A percentile compares a stretch with the other conserved stretches of the same genome.
Evolutionary conservation across 805 yeast species (phyloP).

Genomic region (Pichia cabralensis): DNA sequence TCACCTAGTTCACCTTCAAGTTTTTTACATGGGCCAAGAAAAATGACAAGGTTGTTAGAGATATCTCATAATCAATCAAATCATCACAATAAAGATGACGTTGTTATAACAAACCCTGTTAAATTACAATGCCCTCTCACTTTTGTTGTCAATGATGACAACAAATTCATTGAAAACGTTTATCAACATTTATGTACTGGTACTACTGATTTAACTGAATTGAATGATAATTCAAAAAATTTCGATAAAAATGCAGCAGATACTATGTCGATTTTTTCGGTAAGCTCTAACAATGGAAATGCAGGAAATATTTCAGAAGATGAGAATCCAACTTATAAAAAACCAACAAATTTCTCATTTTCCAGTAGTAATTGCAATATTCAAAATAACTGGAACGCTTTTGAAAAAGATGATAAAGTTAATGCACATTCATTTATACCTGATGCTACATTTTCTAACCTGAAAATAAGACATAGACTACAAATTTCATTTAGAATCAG

Average conservation of each 20-base stretch:
- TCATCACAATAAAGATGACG: constrained; percentile 15
- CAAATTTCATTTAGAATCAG: constrained; percentile 65
- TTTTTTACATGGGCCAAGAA: constrained; percentile 4
- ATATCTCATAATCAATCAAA: not conserved
- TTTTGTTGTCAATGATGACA: constrained; percentile 25
- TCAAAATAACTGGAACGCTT: not conserved
- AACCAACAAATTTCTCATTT: constrained; percentile 12
- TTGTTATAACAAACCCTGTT: constrained; percentile 27
- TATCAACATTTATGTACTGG: constrained; percentile 19
- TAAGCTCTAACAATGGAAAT: constrained; percentile 14
- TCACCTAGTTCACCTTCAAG: not conserved
- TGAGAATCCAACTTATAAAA: constrained; percentile 2
- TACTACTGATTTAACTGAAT: constrained; percentile 16
- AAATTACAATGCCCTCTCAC: constrained; percentile 27
- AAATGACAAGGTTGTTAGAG: constrained; percentile 18
- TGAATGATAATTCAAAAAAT: constrained; percentile 10
- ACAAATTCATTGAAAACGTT: constrained; percentile 17
- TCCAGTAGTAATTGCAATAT: constrained; percentile 2
- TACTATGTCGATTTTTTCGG: constrained; percentile 18
- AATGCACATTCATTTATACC: constrained; percentile 35
- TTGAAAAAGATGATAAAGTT: not conserved
- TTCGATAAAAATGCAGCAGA: constrained; percentile 9
- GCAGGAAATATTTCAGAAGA: constrained; percentile 10
- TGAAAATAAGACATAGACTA: constrained; percentile 55
- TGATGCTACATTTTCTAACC: constrained; percentile 53